A percentile compares a stretch with the other conserved stretches of the same genome.
Evolutionary conservation across 441 rosid genomes (phyloP).

Genomic region (Gossypium davidsonii): DNA sequence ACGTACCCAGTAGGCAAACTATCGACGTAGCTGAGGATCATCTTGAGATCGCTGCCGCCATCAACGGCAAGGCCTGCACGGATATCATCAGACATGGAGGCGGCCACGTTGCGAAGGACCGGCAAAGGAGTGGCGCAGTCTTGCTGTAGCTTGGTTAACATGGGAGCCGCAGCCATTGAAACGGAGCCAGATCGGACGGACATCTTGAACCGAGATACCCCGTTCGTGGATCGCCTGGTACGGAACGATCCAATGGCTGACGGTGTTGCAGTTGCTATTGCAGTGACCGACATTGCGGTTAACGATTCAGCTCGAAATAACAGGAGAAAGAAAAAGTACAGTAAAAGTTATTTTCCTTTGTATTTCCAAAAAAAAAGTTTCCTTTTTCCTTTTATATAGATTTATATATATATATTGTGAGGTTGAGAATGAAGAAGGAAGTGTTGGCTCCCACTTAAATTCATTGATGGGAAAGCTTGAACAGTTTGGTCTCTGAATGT

Average conservation of each 20-base stretch:
- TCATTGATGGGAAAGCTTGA: conserved; percentile 8
- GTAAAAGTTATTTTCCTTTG: neutral
- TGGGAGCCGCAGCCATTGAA: conserved; percentile 39
- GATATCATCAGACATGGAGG: conserved; percentile 63
- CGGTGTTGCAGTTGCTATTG: conserved; percentile 17
- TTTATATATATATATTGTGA: neutral
- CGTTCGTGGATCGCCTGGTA: conserved; percentile 20
- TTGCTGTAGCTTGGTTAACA: conserved; percentile 50
- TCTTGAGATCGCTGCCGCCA: conserved; percentile 67
- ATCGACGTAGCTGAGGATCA: conserved; percentile 77
- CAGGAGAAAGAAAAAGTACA: neutral
- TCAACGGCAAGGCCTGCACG: conserved; percentile 64
- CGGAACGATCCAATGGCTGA: conserved; percentile 33
- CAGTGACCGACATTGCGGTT: conserved; percentile 34
- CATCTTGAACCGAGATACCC: conserved; percentile 25
- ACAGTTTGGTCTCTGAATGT: neutral
- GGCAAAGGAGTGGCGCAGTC: conserved; percentile 67
- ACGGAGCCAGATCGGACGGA: conserved; percentile 42
- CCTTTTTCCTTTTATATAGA: neutral
- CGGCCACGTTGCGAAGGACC: conserved; percentile 58
- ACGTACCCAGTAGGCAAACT: conserved; percentile 69
- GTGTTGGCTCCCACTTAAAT: neutral
- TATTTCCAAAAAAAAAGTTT: neutral
- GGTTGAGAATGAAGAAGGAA: conserved; percentile 20
- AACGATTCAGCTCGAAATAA: conserved; percentile 15